Evolutionary conservation across 345 rosid species (phyloP).

Genomic region (Psidium friedrichsthalianum): DNA sequence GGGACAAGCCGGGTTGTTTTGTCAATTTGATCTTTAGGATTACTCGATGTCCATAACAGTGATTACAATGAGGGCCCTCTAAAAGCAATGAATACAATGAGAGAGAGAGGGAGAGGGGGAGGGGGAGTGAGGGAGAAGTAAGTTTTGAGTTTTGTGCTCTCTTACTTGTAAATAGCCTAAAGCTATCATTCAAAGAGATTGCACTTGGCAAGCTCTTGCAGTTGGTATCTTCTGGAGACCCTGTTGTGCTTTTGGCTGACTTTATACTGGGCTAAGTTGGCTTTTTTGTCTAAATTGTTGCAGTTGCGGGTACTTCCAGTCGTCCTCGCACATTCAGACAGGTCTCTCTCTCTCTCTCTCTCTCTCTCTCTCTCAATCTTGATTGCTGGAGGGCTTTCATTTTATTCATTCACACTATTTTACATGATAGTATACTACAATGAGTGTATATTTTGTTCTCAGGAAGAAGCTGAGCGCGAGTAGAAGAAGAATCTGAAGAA

Average conservation of each 20-base stretch:
- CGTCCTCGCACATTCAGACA: slow-evolving; percentile 78
- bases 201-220: neutral
- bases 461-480: slow-evolving; percentile 27
- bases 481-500: slow-evolving; percentile 45
- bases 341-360: slow-evolving; percentile 23
- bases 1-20: neutral
- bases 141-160: neutral
- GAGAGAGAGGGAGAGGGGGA: neutral
- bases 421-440: neutral
- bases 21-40: neutral
- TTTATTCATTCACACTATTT: neutral
- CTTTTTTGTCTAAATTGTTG: slow-evolving; percentile 5
- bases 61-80: neutral
- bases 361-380: neutral
- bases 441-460: neutral
- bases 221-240: neutral
- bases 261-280: neutral
- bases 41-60: neutral
- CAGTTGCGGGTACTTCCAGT: slow-evolving; percentile 79
- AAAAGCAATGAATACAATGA: neutral
- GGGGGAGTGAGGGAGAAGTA: neutral
- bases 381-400: neutral
- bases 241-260: neutral
- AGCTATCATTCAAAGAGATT: neutral
- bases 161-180: neutral